phyloP scores from a whole-genome alignment of 257 asterid species.

The Ophiorrhiza pumila region DNA sequence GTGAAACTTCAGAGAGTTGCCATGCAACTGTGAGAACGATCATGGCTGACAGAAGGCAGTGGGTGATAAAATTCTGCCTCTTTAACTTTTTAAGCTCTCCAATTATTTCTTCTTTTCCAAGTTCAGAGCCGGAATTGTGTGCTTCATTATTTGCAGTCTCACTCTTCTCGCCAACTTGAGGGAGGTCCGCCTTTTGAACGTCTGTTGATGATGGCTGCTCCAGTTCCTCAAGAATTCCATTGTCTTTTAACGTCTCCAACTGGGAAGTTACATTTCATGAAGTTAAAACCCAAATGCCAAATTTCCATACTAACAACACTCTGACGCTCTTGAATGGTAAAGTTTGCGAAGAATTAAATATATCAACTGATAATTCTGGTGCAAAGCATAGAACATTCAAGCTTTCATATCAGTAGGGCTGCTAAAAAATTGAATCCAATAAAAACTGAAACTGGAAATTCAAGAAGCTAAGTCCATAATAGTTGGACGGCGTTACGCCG shows the following conservation, averaged over 20 bases:
- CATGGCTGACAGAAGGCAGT: slow-evolving; percentile 59
- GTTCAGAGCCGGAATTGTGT: slow-evolving; percentile 8
- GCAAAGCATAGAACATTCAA: neutral
- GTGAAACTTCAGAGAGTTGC: slow-evolving; percentile 80
- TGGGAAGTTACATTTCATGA: slow-evolving; percentile 4
- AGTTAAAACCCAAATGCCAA: neutral
- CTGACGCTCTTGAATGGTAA: neutral
- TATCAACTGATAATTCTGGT: too few relatives aligned
- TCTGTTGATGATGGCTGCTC: slow-evolving; percentile 1
- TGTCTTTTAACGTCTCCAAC: slow-evolving; percentile 45
- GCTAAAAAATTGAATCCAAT: neutral
- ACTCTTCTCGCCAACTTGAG: slow-evolving; percentile 5
- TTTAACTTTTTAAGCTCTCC: slow-evolving; percentile 55
- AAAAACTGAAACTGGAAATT: neutral
- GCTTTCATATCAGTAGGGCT: neutral
- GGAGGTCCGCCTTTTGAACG: slow-evolving; percentile 2
- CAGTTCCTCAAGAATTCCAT: slow-evolving; percentile 11
- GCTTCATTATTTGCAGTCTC: slow-evolving; percentile 5
- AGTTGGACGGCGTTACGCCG: neutral
- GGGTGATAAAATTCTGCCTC: slow-evolving; percentile 70
- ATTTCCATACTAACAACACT: neutral
- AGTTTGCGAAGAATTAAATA: neutral
- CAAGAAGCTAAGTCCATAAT: neutral
- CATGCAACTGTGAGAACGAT: slow-evolving; percentile 62
- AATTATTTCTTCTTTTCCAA: slow-evolving; percentile 39